phyloP scores from a whole-genome alignment of 2,329 filamentous ascomycete species.

The Penicillium sp. region DNA sequence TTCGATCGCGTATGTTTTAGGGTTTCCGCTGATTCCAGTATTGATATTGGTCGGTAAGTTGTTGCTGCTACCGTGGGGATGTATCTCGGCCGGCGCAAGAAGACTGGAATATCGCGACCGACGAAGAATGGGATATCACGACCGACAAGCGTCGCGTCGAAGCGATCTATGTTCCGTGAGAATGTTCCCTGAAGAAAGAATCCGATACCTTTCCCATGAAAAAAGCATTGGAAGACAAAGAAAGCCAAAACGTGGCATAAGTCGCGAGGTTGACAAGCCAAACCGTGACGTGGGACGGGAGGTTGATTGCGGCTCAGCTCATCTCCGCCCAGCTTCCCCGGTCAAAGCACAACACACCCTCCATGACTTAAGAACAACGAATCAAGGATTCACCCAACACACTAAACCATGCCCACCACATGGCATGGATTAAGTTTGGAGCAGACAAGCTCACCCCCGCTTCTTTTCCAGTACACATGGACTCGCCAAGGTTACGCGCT shows the following conservation, averaged over 20 bases:
- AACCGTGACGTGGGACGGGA: background rate
- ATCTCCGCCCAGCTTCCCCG: background rate
- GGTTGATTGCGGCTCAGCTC: conserved; percentile 20
- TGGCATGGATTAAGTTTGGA: conserved; percentile 39
- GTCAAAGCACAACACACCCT: background rate
- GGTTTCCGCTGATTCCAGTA: background rate
- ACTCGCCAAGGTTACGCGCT: conserved; percentile 50
- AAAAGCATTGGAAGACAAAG: background rate
- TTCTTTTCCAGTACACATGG: conserved; percentile 41
- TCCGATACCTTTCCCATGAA: background rate
- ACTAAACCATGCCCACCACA: conserved; percentile 29
- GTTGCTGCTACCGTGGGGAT: background rate
- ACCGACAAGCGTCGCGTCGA: background rate
- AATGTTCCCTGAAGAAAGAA: too few relatives aligned
- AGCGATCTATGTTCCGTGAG: background rate
- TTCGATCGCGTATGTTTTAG: background rate
- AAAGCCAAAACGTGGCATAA: background rate
- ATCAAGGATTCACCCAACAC: background rate
- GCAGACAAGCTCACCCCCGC: conserved; percentile 30
- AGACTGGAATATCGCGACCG: too few relatives aligned
- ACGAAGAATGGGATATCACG: background rate
- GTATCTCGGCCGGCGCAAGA: background rate
- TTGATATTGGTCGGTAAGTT: background rate
- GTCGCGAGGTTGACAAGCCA: conserved; percentile 10
- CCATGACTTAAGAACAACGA: background rate